Conservation (phyloP, 164 flowering plant species). For the Euptelea pleiosperma region DNA sequence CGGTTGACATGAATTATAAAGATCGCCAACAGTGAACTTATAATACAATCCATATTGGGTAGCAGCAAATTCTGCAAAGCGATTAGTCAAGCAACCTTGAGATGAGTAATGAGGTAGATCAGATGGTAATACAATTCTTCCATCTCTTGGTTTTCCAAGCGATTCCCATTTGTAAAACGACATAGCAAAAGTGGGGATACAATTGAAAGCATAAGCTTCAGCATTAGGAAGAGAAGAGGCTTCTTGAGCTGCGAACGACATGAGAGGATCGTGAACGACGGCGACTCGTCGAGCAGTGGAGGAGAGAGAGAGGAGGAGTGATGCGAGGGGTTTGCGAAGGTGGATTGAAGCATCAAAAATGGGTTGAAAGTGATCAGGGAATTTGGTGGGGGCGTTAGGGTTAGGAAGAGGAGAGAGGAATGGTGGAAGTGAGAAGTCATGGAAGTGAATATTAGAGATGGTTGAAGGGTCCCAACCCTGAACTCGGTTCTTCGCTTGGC, state of each 20-base stretch:
- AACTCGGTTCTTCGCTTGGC: constrained; percentile 45
- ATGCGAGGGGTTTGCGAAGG: constrained; percentile 46
- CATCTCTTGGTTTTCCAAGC: constrained; percentile 11
- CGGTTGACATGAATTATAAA: constrained; percentile 45
- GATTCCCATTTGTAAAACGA: constrained; percentile 25
- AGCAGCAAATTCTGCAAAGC: constrained; percentile 33
- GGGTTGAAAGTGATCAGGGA: constrained; percentile 57
- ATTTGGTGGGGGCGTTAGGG: constrained; percentile 34
- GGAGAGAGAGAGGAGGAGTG: constrained; percentile 36
- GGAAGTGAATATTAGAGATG: constrained; percentile 42
- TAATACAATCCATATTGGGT: constrained; percentile 16
- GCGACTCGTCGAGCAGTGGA: constrained; percentile 25
- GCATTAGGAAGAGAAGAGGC: constrained; percentile 31
- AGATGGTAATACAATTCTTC: background rate
- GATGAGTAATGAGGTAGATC: constrained; percentile 22
- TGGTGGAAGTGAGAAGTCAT: constrained; percentile 37
- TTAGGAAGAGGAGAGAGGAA: constrained; percentile 39
- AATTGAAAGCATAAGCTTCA: constrained; percentile 49
- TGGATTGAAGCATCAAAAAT: constrained; percentile 30
- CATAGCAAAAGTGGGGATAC: constrained; percentile 40
- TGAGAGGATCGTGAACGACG: constrained; percentile 56
- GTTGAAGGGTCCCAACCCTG: constrained; percentile 32
- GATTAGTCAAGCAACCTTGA: constrained; percentile 39
- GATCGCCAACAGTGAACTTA: constrained; percentile 27
- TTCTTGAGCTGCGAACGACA: constrained; percentile 60